Evolutionary conservation across 129 eudicot species (phyloP).

Genomic region (Daucus carota): DH1_v3.0 NC_030385.2:31482001-31482500

Average conservation of each 20-base stretch:
- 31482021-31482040: conserved; percentile 94
- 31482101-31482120: conserved; percentile 3
- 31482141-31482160: not conserved
- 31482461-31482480: not conserved
- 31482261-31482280: not conserved
- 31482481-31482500: not conserved
- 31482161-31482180: not conserved
- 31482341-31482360: too few species aligned
- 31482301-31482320: too few species aligned
- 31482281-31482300: not conserved
- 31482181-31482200: not conserved
- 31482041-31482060: conserved; percentile 97
- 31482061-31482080: conserved; percentile 67
- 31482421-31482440: not conserved
- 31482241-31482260: not conserved
- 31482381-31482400: not conserved
- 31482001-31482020: conserved; percentile 77
- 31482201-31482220: not conserved
- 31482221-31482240: not conserved
- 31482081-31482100: conserved; percentile 15
- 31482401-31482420: not conserved
- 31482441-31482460: not conserved
- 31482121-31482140: not conserved
- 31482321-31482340: too few species aligned
- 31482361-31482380: too few species aligned